These are phyloP conservation scores for Cenchrus purpureus DNA, from an alignment of 176 grass and related monocot genomes.

Conservation along the genomic window DNA sequence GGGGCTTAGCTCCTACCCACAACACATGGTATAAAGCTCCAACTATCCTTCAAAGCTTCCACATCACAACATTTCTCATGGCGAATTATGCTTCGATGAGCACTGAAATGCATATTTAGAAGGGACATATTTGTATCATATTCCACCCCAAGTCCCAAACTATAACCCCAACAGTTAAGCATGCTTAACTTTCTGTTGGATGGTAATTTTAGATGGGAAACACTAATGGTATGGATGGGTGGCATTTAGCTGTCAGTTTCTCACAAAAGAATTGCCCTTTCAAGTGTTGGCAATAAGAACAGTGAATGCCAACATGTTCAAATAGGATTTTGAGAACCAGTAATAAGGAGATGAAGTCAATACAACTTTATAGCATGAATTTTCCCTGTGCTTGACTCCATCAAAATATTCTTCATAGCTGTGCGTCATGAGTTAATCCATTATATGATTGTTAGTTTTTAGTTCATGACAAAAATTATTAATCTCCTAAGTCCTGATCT, in stretches of 20 bases:
- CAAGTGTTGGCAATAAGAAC: background rate
- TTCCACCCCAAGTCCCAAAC: background rate
- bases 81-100: background rate
- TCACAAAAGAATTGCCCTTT: background rate
- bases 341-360: background rate
- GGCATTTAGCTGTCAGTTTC: background rate
- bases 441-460: background rate
- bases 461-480: conserved; percentile 1
- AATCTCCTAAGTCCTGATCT: background rate
- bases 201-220: conserved; percentile 6
- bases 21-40: background rate
- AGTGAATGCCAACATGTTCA: background rate
- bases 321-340: background rate
- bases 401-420: background rate
- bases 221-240: background rate
- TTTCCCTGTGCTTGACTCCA: background rate
- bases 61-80: background rate
- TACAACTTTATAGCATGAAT: background rate
- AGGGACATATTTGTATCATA: background rate
- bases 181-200: background rate
- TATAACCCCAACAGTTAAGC: background rate
- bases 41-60: background rate
- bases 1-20: background rate
- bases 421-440: background rate
- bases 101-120: background rate